Percentiles rank a stretch among this genome's conserved stretches.
Conservation (phyloP, 1,139 yeast genomes). For the Yamadazyma kanchanaburiensis region DNA sequence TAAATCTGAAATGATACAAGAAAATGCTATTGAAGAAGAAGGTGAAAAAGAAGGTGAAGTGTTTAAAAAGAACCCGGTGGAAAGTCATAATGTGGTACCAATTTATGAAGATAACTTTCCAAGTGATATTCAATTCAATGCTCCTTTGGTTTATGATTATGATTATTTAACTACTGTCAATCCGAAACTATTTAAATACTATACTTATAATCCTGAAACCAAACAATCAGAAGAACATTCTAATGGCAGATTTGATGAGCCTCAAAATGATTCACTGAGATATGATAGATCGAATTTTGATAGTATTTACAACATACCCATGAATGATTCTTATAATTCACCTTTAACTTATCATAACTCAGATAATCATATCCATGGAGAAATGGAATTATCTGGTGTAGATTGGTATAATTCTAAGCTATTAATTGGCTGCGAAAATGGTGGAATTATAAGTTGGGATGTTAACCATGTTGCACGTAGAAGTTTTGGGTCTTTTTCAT, state of each 20-base stretch:
- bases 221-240: conserved; percentile 1
- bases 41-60: neutral
- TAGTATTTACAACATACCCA: conserved; percentile 1
- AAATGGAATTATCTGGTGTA: conserved; percentile 43
- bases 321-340: conserved; percentile 3
- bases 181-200: conserved; percentile 39
- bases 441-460: conserved; percentile 44
- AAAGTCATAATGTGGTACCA: conserved; percentile 10
- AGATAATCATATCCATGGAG: conserved; percentile 42
- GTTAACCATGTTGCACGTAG: conserved; percentile 39
- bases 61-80: conserved; percentile 3
- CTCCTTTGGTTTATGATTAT: conserved; percentile 46
- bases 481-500: conserved; percentile 28
- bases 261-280: neutral
- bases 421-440: conserved; percentile 41
- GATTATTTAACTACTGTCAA: conserved; percentile 36
- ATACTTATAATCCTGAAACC: conserved; percentile 20
- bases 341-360: conserved; percentile 24
- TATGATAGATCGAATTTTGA: neutral
- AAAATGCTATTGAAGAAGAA: conserved; percentile 3
- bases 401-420: conserved; percentile 38
- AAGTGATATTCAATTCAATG: conserved; percentile 20
- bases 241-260: neutral
- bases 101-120: conserved; percentile 13
- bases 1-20: conserved; percentile 10